Base-by-base conservation (phyloP, 768 basidiomycete genomes). In the Vishniacozyma victoriae region DNA sequence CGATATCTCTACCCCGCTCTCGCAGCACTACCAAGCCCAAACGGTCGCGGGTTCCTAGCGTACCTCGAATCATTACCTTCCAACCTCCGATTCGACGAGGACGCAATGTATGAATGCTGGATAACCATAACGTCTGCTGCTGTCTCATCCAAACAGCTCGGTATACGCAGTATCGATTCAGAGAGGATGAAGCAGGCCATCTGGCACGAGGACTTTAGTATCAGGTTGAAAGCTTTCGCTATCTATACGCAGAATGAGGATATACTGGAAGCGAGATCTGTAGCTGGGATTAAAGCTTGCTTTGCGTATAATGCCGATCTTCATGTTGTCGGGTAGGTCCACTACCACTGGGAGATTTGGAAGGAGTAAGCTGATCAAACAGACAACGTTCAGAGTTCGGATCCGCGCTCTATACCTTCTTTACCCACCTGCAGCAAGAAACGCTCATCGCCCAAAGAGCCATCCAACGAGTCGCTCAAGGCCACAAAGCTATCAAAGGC, bases 1-100 rank as follows among this genome's bases (percentile, higher is more conserved):
- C 57, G 66, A 13, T 63, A 68, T 41, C 47, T 68, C 23, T 46
- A 64, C 7, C 66, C 66, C 14, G 27, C 55, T 0, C 58, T 64
- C 14, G 29, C 25, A 0, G 3, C 43, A 1, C 47, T 64, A 5
- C 29, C 44, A 15, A 33, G 29, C 9, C 3, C 25, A 3, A 5
- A 41, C 15, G 14, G 37, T 11, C 25, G 45, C 29, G n/a, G 29
- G 29, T n/a, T n/a, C n/a, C 29, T n/a, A 33, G 29, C 29, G n/a
- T 33, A 9, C 9, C 9, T n/a, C 9, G 9, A 9, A 9, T 9
- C 29, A 33, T n/a, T n/a, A 33, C 29, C 29, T 33, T 33, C 29
- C 9, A 9, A n/a, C 29, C n/a, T n/a, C n/a, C 29, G 9, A n/a
- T 9, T n/a, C n/a, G 29, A 9, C 29, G 29, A 33, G 9, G 48